Percentiles rank a stretch among this genome's conserved stretches.
phyloP scores from a whole-genome alignment of 345 rosid species.

The Passiflora organensis region DNA sequence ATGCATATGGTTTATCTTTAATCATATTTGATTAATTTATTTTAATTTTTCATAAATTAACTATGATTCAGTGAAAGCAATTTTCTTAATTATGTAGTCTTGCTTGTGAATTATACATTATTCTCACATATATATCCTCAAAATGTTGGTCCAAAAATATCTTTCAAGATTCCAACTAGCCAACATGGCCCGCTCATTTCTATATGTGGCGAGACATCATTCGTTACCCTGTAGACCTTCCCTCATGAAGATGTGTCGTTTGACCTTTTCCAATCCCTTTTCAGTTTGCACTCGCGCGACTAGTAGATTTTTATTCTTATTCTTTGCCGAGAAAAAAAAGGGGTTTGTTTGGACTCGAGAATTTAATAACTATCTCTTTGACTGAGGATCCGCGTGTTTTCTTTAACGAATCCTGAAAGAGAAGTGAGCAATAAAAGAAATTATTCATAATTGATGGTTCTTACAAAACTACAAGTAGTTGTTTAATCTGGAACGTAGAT shows the following conservation, averaged over 20 bases:
- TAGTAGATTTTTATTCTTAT: constrained; percentile 21
- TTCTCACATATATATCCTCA: too few relatives aligned
- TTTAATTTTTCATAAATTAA: too few relatives aligned
- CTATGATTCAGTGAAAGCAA: too few relatives aligned
- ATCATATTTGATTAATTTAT: too few relatives aligned
- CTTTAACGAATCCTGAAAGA: neutral
- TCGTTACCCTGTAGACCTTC: neutral
- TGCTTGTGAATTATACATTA: too few relatives aligned
- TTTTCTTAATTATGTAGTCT: too few relatives aligned
- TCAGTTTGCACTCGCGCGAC: neutral
- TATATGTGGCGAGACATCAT: neutral
- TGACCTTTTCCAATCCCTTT: constrained; percentile 1
- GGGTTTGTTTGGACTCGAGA: neutral
- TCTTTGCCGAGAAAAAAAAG: neutral
- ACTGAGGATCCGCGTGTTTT: neutral
- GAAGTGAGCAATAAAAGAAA: neutral
- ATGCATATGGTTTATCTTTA: too few relatives aligned
- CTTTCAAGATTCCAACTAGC: constrained; percentile 4
- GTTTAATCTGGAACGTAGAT: constrained; percentile 11
- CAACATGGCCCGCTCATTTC: neutral
- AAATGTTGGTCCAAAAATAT: too few relatives aligned
- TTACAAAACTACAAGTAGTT: neutral
- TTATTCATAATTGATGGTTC: neutral
- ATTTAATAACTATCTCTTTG: neutral
- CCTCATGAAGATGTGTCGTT: neutral